These are phyloP conservation scores for Mortierella antarctica DNA, from an alignment of 192 early-diverging fungal species.

Conservation along the genomic window DNA sequence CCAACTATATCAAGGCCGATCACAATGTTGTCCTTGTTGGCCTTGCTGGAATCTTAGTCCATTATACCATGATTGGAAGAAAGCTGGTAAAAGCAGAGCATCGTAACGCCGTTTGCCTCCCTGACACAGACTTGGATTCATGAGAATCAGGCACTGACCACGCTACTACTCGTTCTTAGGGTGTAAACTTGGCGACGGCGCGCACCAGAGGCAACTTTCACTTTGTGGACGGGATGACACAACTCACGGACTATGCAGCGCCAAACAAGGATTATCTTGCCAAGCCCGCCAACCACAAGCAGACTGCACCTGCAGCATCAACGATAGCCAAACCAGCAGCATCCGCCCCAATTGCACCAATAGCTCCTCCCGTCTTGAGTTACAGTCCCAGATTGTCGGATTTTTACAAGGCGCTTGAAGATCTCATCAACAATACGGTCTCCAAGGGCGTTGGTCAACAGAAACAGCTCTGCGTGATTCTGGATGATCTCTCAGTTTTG, in stretches of 20 bases:
- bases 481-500: constrained; percentile 66
- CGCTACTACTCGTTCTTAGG: constrained; percentile 43
- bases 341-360: constrained; percentile 9
- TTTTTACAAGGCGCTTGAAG: constrained; percentile 53
- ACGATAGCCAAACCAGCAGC: constrained; percentile 43
- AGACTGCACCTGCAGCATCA: constrained; percentile 12
- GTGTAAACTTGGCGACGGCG: constrained; percentile 59
- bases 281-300: constrained; percentile 6
- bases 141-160: not conserved
- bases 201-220: constrained; percentile 59
- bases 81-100: constrained; percentile 61
- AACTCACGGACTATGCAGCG: constrained; percentile 59
- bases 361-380: constrained; percentile 35
- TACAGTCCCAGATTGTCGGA: constrained; percentile 34
- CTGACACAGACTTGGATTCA: not conserved
- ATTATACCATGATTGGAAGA: constrained; percentile 66
- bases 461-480: constrained; percentile 56
- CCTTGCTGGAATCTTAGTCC: constrained; percentile 66
- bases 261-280: constrained; percentile 37
- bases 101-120: not conserved
- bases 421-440: constrained; percentile 37
- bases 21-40: constrained; percentile 66
- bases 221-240: constrained; percentile 69
- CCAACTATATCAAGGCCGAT: constrained; percentile 67
- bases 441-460: constrained; percentile 3